A percentile compares a stretch with the other conserved stretches of the same genome.
Conservation (phyloP, 2,329 filamentous ascomycete species). For the Emmonsiellopsis sp. region DNA sequence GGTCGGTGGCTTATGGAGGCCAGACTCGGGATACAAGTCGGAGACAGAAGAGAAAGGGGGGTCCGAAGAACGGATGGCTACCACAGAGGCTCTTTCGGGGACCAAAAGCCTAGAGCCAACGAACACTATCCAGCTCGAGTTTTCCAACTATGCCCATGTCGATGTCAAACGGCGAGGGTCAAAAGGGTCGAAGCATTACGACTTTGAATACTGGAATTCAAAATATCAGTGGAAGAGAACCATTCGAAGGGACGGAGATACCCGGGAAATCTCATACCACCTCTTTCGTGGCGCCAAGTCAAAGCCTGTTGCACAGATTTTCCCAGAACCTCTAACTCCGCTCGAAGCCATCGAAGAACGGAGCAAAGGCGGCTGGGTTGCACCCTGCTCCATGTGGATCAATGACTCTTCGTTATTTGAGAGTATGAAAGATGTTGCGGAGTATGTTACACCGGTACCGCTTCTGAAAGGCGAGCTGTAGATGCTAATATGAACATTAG, state of each 20-base stretch:
- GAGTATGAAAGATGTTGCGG: conserved; percentile 69
- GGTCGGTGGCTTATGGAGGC: conserved; percentile 40
- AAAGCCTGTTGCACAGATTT: conserved; percentile 69
- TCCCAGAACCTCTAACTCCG: conserved; percentile 66
- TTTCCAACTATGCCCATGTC: conserved; percentile 93
- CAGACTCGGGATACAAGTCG: conserved; percentile 51
- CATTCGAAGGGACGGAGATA: conserved; percentile 55
- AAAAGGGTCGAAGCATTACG: conserved; percentile 65
- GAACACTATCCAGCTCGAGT: conserved; percentile 82
- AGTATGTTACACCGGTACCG: conserved; percentile 51
- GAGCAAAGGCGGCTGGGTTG: conserved; percentile 76
- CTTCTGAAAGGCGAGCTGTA: background rate
- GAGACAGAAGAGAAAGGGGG: conserved; percentile 34
- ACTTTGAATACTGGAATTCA: conserved; percentile 89
- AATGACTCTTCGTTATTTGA: conserved; percentile 62
- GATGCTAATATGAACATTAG: conserved; percentile 35
- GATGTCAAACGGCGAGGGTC: conserved; percentile 64
- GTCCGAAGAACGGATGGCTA: conserved; percentile 12
- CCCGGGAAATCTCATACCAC: conserved; percentile 65
- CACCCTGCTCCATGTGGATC: conserved; percentile 85
- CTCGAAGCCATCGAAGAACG: conserved; percentile 64
- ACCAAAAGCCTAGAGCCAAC: conserved; percentile 42
- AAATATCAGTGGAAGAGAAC: conserved; percentile 76
- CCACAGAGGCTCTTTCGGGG: background rate
- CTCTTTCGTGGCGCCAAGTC: conserved; percentile 60